Evolutionary conservation across 2,329 filamentous ascomycete species (phyloP), one percentile per base, ranked within the genome.

Genomic region (Pestalotiopsis sp.): DNA sequence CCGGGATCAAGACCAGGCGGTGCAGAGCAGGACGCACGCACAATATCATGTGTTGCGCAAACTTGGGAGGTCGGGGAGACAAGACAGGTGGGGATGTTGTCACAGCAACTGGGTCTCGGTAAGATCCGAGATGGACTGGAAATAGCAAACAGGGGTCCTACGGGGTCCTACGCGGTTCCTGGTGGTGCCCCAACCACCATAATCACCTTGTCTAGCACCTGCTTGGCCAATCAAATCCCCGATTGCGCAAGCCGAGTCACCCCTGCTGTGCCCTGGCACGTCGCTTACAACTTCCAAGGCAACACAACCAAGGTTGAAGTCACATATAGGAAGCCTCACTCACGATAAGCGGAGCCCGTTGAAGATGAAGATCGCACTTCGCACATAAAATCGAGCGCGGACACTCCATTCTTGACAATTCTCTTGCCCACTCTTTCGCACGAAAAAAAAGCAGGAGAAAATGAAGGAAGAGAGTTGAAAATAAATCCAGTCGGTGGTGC

Each of bases 1-100:
- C 55, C 25, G 55, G 55, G 55, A 59, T 20, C 55, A n/a, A 59
- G 31, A 7, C 31, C 31, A 36, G 31, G 23, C 55, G 31, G 23
- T 25, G 12, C 55, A 25, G 23, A 59, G 25, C 55, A 59, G 55
- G 31, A 36, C 25, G 25, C 25, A 25, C 31, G 31, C 31, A 52
- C 45, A 17, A 62, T 36, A 62, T 62, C 27, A 62, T 62, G 27
- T 62, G 45, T 49, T 52, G 45, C 36, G 13, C 59, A 62, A 62
- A 62, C 27, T 59, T 39, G 25, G 59, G 59, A 38, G 59, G 59
- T 39, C 36, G 59, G 45, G 45, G 45, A 52, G 45, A n/a, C 45
- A 52, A 49, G 45, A 52, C 45, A 23, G 45, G 59, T 36, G 59
- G 59, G 59, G 27, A 11, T 27, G 59, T 62, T 62, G 59, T 27